A percentile compares a stretch with the other conserved stretches of the same genome.
Evolutionary conservation across 108 stramenopile genomes (phyloP).

Genomic region (Nitzschia sp.): DNA sequence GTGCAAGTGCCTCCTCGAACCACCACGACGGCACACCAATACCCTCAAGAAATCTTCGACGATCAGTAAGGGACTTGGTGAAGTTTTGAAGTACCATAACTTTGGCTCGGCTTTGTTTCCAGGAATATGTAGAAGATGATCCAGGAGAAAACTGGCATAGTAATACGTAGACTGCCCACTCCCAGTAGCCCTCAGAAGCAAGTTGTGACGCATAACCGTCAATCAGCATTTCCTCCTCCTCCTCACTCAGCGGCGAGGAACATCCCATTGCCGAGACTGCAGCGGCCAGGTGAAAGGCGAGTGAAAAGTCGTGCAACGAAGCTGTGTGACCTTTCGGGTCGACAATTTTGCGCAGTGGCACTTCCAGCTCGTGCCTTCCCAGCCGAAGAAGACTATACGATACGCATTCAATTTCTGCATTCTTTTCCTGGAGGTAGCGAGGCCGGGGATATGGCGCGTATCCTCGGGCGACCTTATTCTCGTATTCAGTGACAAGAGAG

Average conservation of each 20-base stretch:
- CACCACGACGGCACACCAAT: constrained; percentile 64
- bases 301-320: constrained; percentile 34
- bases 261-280: constrained; percentile 50
- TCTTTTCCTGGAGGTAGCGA: constrained; percentile 12
- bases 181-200: constrained; percentile 58
- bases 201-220: constrained; percentile 72
- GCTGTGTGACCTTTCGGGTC: constrained; percentile 29
- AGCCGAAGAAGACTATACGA: constrained; percentile 57
- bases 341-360: constrained; percentile 19
- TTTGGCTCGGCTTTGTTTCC: constrained; percentile 44
- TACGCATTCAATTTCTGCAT: constrained; percentile 39
- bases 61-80: constrained; percentile 9
- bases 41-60: constrained; percentile 53
- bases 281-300: constrained; percentile 49
- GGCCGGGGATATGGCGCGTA: constrained; percentile 60
- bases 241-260: constrained; percentile 31
- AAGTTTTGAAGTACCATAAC: constrained; percentile 56
- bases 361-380: constrained; percentile 3
- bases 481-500: constrained; percentile 49
- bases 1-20: constrained; percentile 66
- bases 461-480: constrained; percentile 46
- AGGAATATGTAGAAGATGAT: constrained; percentile 2
- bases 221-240: constrained; percentile 51
- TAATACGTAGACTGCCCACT: constrained; percentile 79
- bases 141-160: constrained; percentile 41